Evolutionary conservation across 805 yeast species (phyloP), one percentile per base, ranked within the genome.

Genomic region (Candida ficus): DNA sequence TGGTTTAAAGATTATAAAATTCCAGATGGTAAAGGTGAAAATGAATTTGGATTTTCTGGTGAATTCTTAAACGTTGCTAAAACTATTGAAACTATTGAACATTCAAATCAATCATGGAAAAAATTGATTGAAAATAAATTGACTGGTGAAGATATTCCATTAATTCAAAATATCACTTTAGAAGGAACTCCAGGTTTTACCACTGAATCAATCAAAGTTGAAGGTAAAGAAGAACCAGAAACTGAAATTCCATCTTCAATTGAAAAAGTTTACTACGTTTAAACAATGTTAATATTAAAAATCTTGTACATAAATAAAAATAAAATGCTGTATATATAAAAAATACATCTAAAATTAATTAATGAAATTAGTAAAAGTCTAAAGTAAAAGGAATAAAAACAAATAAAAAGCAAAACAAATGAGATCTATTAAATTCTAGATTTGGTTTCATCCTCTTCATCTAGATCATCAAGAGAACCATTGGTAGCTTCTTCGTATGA

Each of bases 1-100:
- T 87, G 96, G 96, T 86, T 86, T 67, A 76, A 81, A 67, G 76
- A 80, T 55, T 87, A 87, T 71, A 87, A 87, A 62, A 72, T 81
- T 29, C 95, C 95, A 11, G 83, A 81, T 48, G 91, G 89, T 13
- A 86, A 85, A 63, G 81, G 84, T 34, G 74, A 71, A 52, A 87
- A 87, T 64, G 67, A 70, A 46, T 86, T 87, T 61, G 90, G 86
- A 14, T 83, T 80, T 64, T 65, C 78, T 46, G 95, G 88, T 41
- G 73, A 79, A 51, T 82, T 77, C 58, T 67, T 72, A 55, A 71
- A 72, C 63, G 70, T 70, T 43, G 68, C 71, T 27, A 73, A 75
- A 48, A 84, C 95, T 20, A 62, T 81, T 45, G 64, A 66, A 29
- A 67, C 82, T 12, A 69, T 87, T 35, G 66, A 69, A 39, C 85